Evolutionary conservation across 2,329 filamentous ascomycete species (phyloP).

Genomic region (Lasiodiplodia theobromae): DNA sequence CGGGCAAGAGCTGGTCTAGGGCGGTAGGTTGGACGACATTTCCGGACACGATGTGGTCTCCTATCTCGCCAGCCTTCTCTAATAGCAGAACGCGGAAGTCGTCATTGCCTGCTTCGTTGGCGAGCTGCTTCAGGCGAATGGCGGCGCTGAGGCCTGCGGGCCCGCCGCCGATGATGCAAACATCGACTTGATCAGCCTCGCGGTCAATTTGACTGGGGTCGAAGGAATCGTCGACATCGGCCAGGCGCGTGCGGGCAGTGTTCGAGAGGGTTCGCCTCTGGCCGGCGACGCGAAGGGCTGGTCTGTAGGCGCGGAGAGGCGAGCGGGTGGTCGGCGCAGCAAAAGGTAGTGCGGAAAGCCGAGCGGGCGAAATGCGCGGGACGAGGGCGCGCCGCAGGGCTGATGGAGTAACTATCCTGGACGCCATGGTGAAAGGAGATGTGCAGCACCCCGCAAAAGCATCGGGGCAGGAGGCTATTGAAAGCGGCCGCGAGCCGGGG

Average conservation of each 20-base stretch:
- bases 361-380: not conserved
- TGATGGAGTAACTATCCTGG: conserved; percentile 25
- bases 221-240: conserved; percentile 51
- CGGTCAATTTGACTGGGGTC: conserved; percentile 70
- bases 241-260: conserved; percentile 41
- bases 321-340: not conserved
- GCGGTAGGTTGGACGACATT: conserved; percentile 92
- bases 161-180: conserved; percentile 96
- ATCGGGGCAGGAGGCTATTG: conserved; percentile 25
- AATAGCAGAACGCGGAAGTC: conserved; percentile 92
- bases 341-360: conserved; percentile 4
- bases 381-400: conserved; percentile 24
- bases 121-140: conserved; percentile 93
- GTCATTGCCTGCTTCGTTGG: conserved; percentile 92
- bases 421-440: conserved; percentile 25
- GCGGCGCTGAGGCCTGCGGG: conserved; percentile 91
- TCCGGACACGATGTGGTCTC: conserved; percentile 93
- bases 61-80: conserved; percentile 94
- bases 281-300: conserved; percentile 46
- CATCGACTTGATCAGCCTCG: conserved; percentile 92
- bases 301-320: conserved; percentile 34
- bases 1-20: conserved; percentile 87
- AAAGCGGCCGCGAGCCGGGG: not conserved
- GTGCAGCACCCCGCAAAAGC: conserved; percentile 13
- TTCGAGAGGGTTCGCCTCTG: conserved; percentile 47